Evolutionary conservation across 441 rosid species (phyloP).

Genomic region (Manihot esculenta): DNA sequence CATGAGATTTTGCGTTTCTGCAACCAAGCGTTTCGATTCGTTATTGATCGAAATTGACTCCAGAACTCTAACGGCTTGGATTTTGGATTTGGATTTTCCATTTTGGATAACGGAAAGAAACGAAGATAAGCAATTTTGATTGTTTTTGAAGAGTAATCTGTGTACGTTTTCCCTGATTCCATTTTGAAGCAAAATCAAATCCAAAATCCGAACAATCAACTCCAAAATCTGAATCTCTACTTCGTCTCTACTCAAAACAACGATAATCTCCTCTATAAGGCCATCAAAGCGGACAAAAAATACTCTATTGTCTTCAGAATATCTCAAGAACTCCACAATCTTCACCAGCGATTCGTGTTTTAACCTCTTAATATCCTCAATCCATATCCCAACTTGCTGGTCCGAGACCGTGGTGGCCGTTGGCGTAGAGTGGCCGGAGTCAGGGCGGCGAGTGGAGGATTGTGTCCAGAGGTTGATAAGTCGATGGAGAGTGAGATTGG

Average conservation of each 20-base stretch:
- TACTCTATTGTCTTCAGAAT: slow-evolving; percentile 44
- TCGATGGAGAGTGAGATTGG: slow-evolving; percentile 74
- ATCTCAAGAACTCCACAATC: slow-evolving; percentile 43
- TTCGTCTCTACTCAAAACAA: slow-evolving; percentile 30
- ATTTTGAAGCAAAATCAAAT: slow-evolving; percentile 33
- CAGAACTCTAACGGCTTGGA: slow-evolving; percentile 43
- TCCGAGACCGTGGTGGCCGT: slow-evolving; percentile 17
- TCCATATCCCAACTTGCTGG: slow-evolving; percentile 21
- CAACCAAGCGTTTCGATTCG: slow-evolving; percentile 43
- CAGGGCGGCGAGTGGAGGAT: slow-evolving; percentile 27
- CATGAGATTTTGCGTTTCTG: slow-evolving; percentile 46
- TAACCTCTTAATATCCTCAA: slow-evolving; percentile 22
- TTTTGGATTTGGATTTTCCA: slow-evolving; percentile 41
- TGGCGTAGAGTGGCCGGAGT: background rate
- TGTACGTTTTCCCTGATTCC: slow-evolving; percentile 40
- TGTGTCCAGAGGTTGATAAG: slow-evolving; percentile 72
- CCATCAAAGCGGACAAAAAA: slow-evolving; percentile 43
- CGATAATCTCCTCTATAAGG: slow-evolving; percentile 40
- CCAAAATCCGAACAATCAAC: slow-evolving; percentile 43
- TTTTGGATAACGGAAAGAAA: slow-evolving; percentile 40
- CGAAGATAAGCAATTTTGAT: slow-evolving; percentile 32
- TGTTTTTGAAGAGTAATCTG: slow-evolving; percentile 23
- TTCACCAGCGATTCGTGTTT: slow-evolving; percentile 29
- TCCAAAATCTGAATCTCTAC: slow-evolving; percentile 33
- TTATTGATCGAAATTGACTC: slow-evolving; percentile 39